Evolutionary conservation across 768 basidiomycete genomes (phyloP), one percentile per base, ranked within the genome.

Genomic region (Rhodotorula diobovata): DNA sequence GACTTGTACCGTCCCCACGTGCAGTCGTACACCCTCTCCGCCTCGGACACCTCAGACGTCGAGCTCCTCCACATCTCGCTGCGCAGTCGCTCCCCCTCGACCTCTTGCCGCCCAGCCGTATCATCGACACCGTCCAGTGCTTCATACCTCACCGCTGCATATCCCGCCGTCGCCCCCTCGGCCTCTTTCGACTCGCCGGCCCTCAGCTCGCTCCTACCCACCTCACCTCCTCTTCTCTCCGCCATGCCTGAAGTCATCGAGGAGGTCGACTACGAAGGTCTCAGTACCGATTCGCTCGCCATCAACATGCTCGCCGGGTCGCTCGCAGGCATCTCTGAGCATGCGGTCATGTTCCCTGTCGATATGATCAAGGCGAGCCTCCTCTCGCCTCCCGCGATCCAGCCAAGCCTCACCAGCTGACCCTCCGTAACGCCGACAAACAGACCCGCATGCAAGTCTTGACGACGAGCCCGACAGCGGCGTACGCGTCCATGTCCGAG

Each of bases 371-470:
- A 99, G 85, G 96, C 91, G 68, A 70, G 88, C 57, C 14, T 9
- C 20, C 39, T 25, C 10, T 25, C n/a, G 6, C n/a, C 25, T 2
- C 66, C 11, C 11, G n/a, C 16, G 20, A 11, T 4, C 41, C 30
- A 35, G 34, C 16, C 35, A 4, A 18, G 50, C 8, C 25, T 43
- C n/a, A n/a, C 14, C 28, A 21, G 34, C 34, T 32, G 53, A 32
- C 37, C 30, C 69, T 43, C 18, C 43, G 48, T n/a, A n/a, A 32
- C 65, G 39, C 43, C 61, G 35, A 39, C 50, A 30, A 43, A 32
- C 77, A 99, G 96, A 98, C 96, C 57, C 91, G 96, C 79, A 99
- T 99, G 96, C 96, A 99, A 84, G 93, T 99, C 61, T 90, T 94
- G 77, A 86, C 91, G 51, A 84, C 91, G 43, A 90, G 90, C 23